phyloP scores from a whole-genome alignment of 2,329 filamentous ascomycete species.

The Botrytis deweyae region DNA sequence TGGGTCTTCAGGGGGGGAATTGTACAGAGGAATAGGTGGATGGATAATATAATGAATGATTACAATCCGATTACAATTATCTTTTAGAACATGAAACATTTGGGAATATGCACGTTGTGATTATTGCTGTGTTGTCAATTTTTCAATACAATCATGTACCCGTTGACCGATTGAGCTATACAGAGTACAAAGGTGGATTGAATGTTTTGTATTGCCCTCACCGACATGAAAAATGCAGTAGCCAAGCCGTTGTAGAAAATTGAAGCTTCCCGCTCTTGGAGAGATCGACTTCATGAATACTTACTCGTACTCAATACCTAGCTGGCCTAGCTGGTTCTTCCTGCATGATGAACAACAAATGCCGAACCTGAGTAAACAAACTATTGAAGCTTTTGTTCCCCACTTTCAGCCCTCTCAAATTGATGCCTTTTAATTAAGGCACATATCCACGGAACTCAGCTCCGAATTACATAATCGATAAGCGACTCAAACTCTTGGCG shows the following conservation, averaged over 20 bases:
- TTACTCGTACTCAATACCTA: neutral
- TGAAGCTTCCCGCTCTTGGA: neutral
- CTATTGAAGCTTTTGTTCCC: neutral
- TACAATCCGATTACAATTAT: conserved; percentile 22
- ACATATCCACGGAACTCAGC: rapidly evolving
- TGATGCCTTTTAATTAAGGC: neutral
- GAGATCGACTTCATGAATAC: neutral
- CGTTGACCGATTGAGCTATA: neutral
- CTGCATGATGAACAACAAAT: neutral
- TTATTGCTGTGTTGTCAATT: neutral
- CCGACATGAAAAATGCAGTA: neutral
- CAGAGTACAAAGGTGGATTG: neutral
- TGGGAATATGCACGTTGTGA: neutral
- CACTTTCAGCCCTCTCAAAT: neutral
- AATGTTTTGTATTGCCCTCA: neutral
- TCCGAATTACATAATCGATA: neutral
- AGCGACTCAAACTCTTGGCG: conserved; percentile 32
- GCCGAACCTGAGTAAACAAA: neutral
- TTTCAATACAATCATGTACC: neutral
- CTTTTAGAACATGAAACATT: neutral
- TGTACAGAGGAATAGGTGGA: conserved; percentile 14
- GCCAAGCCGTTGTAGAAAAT: neutral
- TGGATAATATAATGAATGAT: conserved; percentile 24
- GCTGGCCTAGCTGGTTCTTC: neutral
- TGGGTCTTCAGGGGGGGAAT: conserved; percentile 14